A percentile compares a stretch with the other conserved stretches of the same genome.
Conservation (phyloP, 140 eudicot species). For the Bidens hawaiensis region DNA sequence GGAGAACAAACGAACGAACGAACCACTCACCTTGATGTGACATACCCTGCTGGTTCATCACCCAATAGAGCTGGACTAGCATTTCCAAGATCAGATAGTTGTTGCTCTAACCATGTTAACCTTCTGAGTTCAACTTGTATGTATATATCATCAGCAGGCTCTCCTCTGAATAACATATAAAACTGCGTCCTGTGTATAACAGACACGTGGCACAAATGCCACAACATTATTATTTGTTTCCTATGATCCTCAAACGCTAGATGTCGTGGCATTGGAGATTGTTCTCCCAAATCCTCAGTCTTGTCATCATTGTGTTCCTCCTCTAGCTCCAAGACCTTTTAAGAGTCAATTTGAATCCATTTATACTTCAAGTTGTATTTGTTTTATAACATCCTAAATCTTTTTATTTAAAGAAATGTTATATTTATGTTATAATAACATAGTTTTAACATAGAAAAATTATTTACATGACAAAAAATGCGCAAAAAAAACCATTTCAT, state of each 20-base stretch:
- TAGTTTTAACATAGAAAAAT: background rate
- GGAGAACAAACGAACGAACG: background rate
- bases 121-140: conserved; percentile 89
- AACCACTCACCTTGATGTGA: conserved; percentile 61
- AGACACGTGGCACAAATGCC: conserved; percentile 96
- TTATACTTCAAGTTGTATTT: background rate
- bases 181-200: conserved; percentile 85
- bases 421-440: background rate
- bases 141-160: conserved; percentile 83
- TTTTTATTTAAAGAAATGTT: background rate
- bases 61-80: conserved; percentile 98
- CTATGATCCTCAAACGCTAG: conserved; percentile 74
- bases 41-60: conserved; percentile 83
- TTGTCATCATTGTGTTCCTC: conserved; percentile 72
- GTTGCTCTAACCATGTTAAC: conserved; percentile 89
- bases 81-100: conserved; percentile 82
- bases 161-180: conserved; percentile 76
- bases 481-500: background rate
- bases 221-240: conserved; percentile 76
- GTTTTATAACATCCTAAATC: background rate
- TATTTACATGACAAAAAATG: background rate
- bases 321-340: conserved; percentile 75
- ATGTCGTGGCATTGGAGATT: conserved; percentile 71
- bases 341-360: background rate
- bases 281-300: conserved; percentile 34